Evolutionary conservation across 352 stramenopile genomes (phyloP).

Genomic region (Pythium rishiriense): DNA sequence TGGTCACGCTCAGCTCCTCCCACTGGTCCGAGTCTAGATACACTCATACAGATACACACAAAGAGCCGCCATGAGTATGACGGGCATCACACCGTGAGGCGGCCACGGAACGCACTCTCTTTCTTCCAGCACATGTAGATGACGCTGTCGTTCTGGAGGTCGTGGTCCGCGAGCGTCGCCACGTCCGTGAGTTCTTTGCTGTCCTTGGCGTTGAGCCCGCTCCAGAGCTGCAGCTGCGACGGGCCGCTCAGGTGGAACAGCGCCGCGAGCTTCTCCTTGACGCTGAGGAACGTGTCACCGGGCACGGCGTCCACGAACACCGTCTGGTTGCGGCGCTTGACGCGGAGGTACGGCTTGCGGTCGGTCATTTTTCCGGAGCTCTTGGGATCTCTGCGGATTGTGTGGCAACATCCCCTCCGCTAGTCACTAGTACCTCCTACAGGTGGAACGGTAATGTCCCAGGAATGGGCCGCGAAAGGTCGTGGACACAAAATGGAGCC

Average conservation of each 20-base stretch:
- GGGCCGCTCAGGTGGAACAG: constrained; percentile 58
- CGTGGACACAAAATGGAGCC: constrained; percentile 35
- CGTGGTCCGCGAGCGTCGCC: constrained; percentile 78
- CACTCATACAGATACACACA: background rate
- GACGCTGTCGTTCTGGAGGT: constrained; percentile 80
- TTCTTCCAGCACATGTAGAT: constrained; percentile 90
- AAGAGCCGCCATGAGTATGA: background rate
- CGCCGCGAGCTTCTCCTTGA: constrained; percentile 80
- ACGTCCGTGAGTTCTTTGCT: constrained; percentile 79
- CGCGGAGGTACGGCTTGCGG: constrained; percentile 72
- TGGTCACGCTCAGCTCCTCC: constrained; percentile 77
- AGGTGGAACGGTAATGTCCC: no score
- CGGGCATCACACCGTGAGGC: no score
- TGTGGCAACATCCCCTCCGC: no score
- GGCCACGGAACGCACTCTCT: constrained; percentile 54
- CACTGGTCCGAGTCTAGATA: constrained; percentile 68
- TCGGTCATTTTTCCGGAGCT: constrained; percentile 8
- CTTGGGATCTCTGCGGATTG: background rate
- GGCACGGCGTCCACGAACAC: constrained; percentile 87
- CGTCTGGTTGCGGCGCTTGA: constrained; percentile 87
- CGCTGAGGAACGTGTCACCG: constrained; percentile 72
- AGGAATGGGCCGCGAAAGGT: constrained; percentile 6
- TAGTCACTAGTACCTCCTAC: no score
- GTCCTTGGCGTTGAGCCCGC: constrained; percentile 69
- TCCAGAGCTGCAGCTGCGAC: constrained; percentile 71